A percentile compares a stretch with the other conserved stretches of the same genome.
Evolutionary conservation across 1,139 yeast species (phyloP).

Genomic region (Saccharomyces uvarum): DNA sequence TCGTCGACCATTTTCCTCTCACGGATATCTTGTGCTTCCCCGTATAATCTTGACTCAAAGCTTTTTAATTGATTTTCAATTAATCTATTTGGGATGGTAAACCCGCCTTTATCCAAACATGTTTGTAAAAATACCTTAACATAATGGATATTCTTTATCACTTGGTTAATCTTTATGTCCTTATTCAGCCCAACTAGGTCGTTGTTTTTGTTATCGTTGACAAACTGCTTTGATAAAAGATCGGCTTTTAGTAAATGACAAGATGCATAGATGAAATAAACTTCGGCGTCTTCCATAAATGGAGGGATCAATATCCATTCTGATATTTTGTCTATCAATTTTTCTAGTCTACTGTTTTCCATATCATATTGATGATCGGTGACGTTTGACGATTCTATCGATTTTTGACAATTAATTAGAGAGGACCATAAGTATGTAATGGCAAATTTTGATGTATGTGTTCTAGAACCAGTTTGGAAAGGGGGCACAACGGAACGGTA

Average conservation of each 20-base stretch:
- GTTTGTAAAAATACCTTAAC: slow-evolving; percentile 17
- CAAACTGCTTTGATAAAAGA: slow-evolving; percentile 15
- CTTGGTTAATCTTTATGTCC: slow-evolving; percentile 23
- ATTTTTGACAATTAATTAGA: slow-evolving; percentile 11
- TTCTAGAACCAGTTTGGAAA: slow-evolving; percentile 34
- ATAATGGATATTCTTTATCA: slow-evolving; percentile 20
- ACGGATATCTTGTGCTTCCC: background rate
- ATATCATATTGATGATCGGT: background rate
- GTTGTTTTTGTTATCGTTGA: slow-evolving; percentile 2
- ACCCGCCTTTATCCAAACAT: slow-evolving; percentile 16
- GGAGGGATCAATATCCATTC: slow-evolving; percentile 29
- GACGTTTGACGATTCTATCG: slow-evolving; percentile 4
- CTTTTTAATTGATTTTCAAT: slow-evolving; percentile 18
- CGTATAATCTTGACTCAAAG: slow-evolving; percentile 18
- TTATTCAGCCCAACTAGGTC: slow-evolving; percentile 14
- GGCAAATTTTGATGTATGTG: slow-evolving; percentile 33
- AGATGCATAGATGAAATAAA: slow-evolving; percentile 28
- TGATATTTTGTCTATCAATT: slow-evolving; percentile 22
- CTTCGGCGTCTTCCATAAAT: slow-evolving; percentile 29
- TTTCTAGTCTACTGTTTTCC: slow-evolving; percentile 9
- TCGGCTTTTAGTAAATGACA: slow-evolving; percentile 27
- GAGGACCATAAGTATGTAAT: slow-evolving; percentile 34
- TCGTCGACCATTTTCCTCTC: background rate
- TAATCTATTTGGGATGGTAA: slow-evolving; percentile 15
- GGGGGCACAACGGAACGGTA: slow-evolving; percentile 27